Percentiles rank a stretch among this genome's conserved stretches.
phyloP scores from a whole-genome alignment of 2,329 filamentous ascomycete species.

The Lecanicillium sp. region DNA sequence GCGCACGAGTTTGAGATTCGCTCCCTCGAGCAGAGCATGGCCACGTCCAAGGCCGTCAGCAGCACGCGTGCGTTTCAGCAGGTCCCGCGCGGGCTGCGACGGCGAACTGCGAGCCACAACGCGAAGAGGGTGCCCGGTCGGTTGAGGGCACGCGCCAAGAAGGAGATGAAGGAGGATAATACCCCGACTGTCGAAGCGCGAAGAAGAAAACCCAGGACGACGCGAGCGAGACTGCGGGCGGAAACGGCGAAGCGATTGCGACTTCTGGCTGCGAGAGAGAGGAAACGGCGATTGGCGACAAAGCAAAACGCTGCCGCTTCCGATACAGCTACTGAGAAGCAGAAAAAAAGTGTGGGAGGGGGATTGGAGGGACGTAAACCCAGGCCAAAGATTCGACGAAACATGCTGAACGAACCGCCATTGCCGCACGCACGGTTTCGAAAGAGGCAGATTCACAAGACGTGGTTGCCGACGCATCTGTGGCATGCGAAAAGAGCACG shows the following conservation, averaged over 20 bases:
- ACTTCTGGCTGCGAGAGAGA: conserved; percentile 47
- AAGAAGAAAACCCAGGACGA: conserved; percentile 51
- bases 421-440: conserved; percentile 59
- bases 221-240: conserved; percentile 54
- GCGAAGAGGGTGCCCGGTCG: conserved; percentile 79
- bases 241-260: conserved; percentile 69
- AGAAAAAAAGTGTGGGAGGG: conserved; percentile 7
- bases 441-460: conserved; percentile 80
- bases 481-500: conserved; percentile 89
- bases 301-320: conserved; percentile 19
- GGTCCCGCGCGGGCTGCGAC: conserved; percentile 74
- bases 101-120: conserved; percentile 92
- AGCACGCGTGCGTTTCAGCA: conserved; percentile 79
- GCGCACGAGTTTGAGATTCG: conserved; percentile 85
- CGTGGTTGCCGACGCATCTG: conserved; percentile 89
- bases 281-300: conserved; percentile 24
- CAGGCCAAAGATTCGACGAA: conserved; percentile 61
- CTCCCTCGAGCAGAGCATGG: conserved; percentile 75
- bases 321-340: conserved; percentile 6
- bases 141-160: conserved; percentile 58
- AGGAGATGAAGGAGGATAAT: conserved; percentile 81
- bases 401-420: conserved; percentile 54
- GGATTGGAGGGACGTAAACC: conserved; percentile 21
- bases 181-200: conserved; percentile 68
- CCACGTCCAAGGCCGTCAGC: conserved; percentile 54